Base-by-base conservation (phyloP, 768 basidiomycete species). In the Suillus bovinus region DNA sequence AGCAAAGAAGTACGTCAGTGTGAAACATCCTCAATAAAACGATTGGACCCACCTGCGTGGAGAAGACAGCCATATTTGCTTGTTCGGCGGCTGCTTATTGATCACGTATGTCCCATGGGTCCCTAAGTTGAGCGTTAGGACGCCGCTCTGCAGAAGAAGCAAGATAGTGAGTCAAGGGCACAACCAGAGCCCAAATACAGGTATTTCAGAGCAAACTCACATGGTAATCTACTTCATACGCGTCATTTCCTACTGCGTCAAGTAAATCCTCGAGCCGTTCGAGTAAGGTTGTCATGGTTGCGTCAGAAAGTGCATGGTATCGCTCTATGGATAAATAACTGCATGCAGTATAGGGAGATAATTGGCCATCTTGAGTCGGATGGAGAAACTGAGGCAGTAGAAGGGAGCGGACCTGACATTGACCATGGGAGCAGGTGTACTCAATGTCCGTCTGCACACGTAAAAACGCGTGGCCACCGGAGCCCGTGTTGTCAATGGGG, bases 11-110 rank as follows among this genome's bases (percentile, higher is more conserved):
- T 54, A n/a, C 16, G 36, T 27, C 27, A 38, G 62, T 52, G 47
- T 41, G 53, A 64, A 55, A 65, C 57, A 38, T 50, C 7, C 38
- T 24, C 54, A 16, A 24, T 38, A 17, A 27, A 10, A 17, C 6
- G 17, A 62, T 50, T 20, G 46, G 38, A 71, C 79, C 42, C 66
- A 94, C 94, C 92, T 93, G 66, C 86, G 72, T 0, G 95, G 95
- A 10, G 91, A 94, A 5, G 93, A 95, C 22, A 97, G 80, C 95
- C 95, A 97, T 67, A 97, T 96, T 72, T 97, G 95, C 77, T 94
- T 94, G 73, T 97, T 97, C 7, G 95, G 95, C 13, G 95, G 95
- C 72, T 97, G 95, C 80, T 96, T 97, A 77, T 97, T 97, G 76
- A 97, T 89, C 33, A 96, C 95, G 77, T 96, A 97, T 13, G 91